Base-by-base conservation (phyloP, 176 grass and related monocot genomes). In the Paspalum vaginatum region DNA sequence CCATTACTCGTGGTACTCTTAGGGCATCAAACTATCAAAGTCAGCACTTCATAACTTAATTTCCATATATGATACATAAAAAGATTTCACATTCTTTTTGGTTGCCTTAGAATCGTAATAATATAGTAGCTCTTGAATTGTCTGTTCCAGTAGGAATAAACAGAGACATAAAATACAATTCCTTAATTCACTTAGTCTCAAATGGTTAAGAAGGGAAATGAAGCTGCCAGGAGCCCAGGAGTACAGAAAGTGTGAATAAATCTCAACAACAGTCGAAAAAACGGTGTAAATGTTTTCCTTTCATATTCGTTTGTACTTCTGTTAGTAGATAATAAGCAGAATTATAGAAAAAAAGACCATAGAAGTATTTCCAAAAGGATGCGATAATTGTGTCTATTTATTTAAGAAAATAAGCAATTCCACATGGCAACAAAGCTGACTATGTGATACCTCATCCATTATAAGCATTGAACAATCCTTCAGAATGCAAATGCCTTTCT, bases 391-490 rank as follows among this genome's bases (percentile, higher is more conserved):
- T 64, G 24, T 3, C 20, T 9, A 2, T 56, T 58, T 47, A 63
- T 25, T 56, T 82, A 53, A 49, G 57, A 65, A 41, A 9, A 55
- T 9, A 78, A 73, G 49, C 32, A 74, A 79, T 32, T 3, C 5
- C 38, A 70, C 32, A 87, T 46, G 18, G 38, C 2, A 39, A 57
- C 21, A 91, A 74, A 72, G 24, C 7, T 8, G 25, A 52, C 32
- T 70, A 60, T 39, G 48, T 68, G 12, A 62, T 97, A 97, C 94
- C 91, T 97, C 94, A 86, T 97, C 94, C 94, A 97, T 92, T 62
- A 97, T 73, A 66, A 97, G 91, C 94, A 97, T 97, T 10, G 89
- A 92, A 84, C 94, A 97, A 22, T 92, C 79, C 18, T 92, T 97
- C 61, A 97, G 38, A 61, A 97, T 15, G 58, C 94, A 94, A 76